Base-by-base conservation (phyloP, 306 rosid genomes). In the Chamaecrista fasciculata region DNA sequence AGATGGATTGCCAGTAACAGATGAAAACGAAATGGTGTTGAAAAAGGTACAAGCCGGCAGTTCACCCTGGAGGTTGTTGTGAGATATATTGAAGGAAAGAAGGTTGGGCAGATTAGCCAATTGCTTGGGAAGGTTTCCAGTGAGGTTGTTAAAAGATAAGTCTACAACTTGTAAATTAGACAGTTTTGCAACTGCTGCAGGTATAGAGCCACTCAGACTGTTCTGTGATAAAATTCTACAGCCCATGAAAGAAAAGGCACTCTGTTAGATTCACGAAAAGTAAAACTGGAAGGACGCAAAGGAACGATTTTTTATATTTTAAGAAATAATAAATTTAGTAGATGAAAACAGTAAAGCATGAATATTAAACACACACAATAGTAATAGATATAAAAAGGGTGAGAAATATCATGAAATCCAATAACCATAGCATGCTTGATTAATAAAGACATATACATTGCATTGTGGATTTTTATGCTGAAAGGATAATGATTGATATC, bases 21-120 rank as follows among this genome's bases (percentile, higher is more conserved):
- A 82, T 51, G 77, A 87, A 29, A 97, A 91, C 2, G 88, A 72
- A 43, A 95, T 91, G 71, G 96, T 95, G 78, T 95, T 95, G 88
- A 95, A 95, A 71, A 91, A 91, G 72, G 88, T 80, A 62, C 99
- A 96, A 0, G 92, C 85, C 0, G 99, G 99, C 33, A 95, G 85
- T 76, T 95, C 99, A 8, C 99, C 99, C 67, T 80, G 85, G 28
- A 95, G 87, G 71, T 91, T 87, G 89, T 95, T 95, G 80, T 91
- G 96, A 71, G 99, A 95, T 66, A 95, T 70, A 75, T 95, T 95
- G 74, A 95, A 95, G 76, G 85, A 50, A 31, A 87, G 2, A 62
- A 95, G 92, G 74, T 78, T 87, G 66, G 95, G 90, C 72, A 95
- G 97, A 79, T 95, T 87, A 71, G 91, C 89, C 79, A 95, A 75